Evolutionary conservation across 2,329 filamentous ascomycete species (phyloP), one percentile per base, ranked within the genome.

Genomic region (Alternaria arbusti): DNA sequence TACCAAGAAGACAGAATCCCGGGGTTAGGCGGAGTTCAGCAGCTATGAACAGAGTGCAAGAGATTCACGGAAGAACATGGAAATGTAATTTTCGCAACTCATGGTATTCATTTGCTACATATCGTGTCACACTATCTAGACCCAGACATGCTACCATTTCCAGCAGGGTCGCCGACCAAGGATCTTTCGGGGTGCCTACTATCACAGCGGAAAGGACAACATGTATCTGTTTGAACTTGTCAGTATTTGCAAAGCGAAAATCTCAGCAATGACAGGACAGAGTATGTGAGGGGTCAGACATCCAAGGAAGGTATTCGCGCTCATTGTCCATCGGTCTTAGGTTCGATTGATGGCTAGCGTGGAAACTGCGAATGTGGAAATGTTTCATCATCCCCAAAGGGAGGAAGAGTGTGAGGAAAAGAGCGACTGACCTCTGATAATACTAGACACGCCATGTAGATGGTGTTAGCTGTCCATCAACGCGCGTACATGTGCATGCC

Each of bases 351-450:
- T 86, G 86, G 86, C 89, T 91, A 89, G 85, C 91, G 91, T 92
- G 90, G 89, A 93, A 93, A 93, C 91, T 93, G 91, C 91, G 90
- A 94, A 93, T 92, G 87, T 84, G 85, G 87, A 89, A 85, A 86
- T 86, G 81, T 89, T 91, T 91, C 89, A 91, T 92, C 90, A 91
- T 89, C 32, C 32, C 32, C 32, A 59, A 64, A 74, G 54, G 56
- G 57, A 57, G 58, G 55, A n/a, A 8, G 17, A 22, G 55, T 67
- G 26, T 55, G 62, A 64, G 66, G 62, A 70, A 52, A 59, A 55
- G 56, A 40, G 15, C 50, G 23, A 80, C 81, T 78, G 57, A 82
- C 81, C 77, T 70, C 28, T 17, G 17, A 8, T 17, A 20, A 50
- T 4, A 43, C 25, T n/a, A 22, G 13, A 15, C n/a, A 20, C 28